These are phyloP conservation scores for Mortierella sp. DNA, from an alignment of 371 early-diverging fungal genomes.

Conservation along the genomic window DNA sequence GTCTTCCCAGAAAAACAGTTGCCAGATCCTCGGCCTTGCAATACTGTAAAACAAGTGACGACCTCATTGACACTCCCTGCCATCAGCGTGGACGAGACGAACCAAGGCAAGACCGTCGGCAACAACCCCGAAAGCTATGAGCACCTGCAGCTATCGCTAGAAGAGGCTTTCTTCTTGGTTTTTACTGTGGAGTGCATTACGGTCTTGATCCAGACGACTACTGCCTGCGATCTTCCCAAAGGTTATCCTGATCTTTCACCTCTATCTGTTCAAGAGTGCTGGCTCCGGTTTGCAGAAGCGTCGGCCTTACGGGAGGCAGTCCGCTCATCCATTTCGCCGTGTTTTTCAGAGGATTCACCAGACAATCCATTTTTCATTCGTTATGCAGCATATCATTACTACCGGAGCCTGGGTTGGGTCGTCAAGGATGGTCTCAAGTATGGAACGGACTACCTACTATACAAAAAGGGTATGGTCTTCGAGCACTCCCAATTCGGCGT, in stretches of 20 bases:
- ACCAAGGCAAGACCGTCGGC: background rate
- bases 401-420: slow-evolving; percentile 86
- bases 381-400: slow-evolving; percentile 88
- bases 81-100: background rate
- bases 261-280: slow-evolving; percentile 57
- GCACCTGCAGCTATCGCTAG: slow-evolving; percentile 69
- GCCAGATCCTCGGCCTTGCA: background rate
- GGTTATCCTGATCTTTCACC: background rate
- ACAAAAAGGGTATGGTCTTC: slow-evolving; percentile 46
- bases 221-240: background rate
- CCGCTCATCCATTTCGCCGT: background rate
- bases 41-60: background rate
- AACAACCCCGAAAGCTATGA: slow-evolving; percentile 61
- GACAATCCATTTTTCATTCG: slow-evolving; percentile 66
- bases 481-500: slow-evolving; percentile 50
- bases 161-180: slow-evolving; percentile 77
- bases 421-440: slow-evolving; percentile 87
- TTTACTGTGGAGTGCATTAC: slow-evolving; percentile 69
- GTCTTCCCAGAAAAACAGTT: background rate
- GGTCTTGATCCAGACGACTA: slow-evolving; percentile 48
- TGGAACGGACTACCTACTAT: slow-evolving; percentile 82
- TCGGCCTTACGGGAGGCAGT: background rate
- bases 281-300: slow-evolving; percentile 54
- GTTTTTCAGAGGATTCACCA: background rate
- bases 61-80: background rate